Evolutionary conservation across 208 protist genomes (phyloP).

Genomic region (Angomonas ambiguus): DNA sequence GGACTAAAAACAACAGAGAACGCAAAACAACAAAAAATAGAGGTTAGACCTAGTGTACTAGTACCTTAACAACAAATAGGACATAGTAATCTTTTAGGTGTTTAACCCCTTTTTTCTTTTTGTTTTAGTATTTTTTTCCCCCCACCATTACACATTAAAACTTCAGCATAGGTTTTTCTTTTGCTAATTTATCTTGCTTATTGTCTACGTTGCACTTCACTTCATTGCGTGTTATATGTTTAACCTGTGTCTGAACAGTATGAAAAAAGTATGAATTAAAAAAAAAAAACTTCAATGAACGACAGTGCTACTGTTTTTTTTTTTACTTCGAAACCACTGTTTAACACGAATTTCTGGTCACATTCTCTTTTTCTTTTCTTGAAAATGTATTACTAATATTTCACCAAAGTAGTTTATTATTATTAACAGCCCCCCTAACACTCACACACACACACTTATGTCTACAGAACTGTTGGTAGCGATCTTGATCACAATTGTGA

Average conservation of each 20-base stretch:
- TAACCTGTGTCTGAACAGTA: neutral
- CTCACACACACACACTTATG: neutral
- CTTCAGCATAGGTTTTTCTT: neutral
- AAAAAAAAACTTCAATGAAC: too few relatives aligned
- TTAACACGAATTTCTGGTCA: too few relatives aligned
- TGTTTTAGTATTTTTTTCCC: slow-evolving; percentile 2
- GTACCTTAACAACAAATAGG: too few relatives aligned
- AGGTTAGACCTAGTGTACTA: too few relatives aligned
- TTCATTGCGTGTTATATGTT: neutral
- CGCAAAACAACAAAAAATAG: too few relatives aligned
- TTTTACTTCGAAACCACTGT: too few relatives aligned
- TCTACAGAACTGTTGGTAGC: neutral
- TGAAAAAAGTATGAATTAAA: neutral
- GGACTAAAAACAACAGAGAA: too few relatives aligned
- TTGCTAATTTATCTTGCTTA: neutral
- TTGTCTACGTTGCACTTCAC: neutral
- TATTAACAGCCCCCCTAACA: neutral
- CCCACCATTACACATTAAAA: neutral
- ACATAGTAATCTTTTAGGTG: too few relatives aligned
- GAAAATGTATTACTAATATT: neutral
- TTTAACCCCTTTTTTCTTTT: slow-evolving; percentile 3
- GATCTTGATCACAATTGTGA: neutral
- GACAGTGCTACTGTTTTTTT: too few relatives aligned
- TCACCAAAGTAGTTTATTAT: neutral
- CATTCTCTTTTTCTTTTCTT: too few relatives aligned